Conservation (phyloP, 495 filamentous ascomycete species). For the Podospora conica region DNA sequence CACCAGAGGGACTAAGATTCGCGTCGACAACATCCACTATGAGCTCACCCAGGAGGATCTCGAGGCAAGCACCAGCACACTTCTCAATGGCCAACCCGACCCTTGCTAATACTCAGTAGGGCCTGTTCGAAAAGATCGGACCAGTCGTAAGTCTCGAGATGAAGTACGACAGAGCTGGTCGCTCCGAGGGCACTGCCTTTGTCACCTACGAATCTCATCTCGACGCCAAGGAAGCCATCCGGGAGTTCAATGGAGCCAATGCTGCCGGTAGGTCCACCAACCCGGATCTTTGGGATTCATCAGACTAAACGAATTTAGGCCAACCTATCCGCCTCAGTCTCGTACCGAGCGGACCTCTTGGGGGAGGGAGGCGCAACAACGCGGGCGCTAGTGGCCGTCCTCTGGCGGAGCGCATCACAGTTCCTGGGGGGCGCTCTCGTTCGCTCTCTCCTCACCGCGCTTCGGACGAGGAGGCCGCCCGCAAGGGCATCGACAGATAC, state of each 20-base stretch:
- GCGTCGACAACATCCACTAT: constrained; percentile 90
- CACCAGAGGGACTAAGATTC: constrained; percentile 61
- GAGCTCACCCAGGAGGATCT: constrained; percentile 85
- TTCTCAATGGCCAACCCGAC: not conserved
- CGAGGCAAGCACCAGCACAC: constrained; percentile 48
- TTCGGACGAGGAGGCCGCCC: constrained; percentile 62
- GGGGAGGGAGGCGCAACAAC: constrained; percentile 35
- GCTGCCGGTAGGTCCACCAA: constrained; percentile 57
- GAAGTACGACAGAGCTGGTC: constrained; percentile 82
- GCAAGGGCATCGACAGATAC: constrained; percentile 77
- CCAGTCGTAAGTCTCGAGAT: constrained; percentile 63
- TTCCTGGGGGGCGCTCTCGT: constrained; percentile 43
- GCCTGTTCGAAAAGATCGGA: constrained; percentile 73
- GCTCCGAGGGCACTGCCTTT: constrained; percentile 79
- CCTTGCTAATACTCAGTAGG: constrained; percentile 42
- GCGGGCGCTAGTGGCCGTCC: constrained; percentile 51
- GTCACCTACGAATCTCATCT: constrained; percentile 66
- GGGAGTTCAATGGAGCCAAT: constrained; percentile 84
- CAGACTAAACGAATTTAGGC: constrained; percentile 30
- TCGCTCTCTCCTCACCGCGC: constrained; percentile 52
- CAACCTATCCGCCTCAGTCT: constrained; percentile 81
- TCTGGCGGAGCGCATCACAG: constrained; percentile 70
- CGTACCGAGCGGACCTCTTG: constrained; percentile 44
- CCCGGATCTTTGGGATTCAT: not conserved
- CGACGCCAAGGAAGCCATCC: constrained; percentile 69